phyloP scores from a whole-genome alignment of 768 basidiomycete species.

The Filobasidium wieringae region DNA sequence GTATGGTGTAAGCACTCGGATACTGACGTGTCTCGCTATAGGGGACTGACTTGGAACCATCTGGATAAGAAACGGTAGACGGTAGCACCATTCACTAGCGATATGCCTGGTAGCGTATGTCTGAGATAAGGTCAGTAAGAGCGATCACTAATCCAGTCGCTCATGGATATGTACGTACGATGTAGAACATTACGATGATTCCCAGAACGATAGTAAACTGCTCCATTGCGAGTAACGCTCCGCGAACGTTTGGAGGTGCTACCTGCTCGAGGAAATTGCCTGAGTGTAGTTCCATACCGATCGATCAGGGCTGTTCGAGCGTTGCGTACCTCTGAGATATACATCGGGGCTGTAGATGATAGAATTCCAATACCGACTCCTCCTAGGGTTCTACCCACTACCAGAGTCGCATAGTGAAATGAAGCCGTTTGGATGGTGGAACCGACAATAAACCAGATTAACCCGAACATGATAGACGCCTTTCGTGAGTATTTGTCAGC shows the following conservation, averaged over 20 bases:
- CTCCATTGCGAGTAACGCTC: slow-evolving; percentile 7
- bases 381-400: slow-evolving; percentile 9
- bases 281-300: too few species aligned
- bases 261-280: not conserved
- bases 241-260: slow-evolving; percentile 12
- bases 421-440: slow-evolving; percentile 6
- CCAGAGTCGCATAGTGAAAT: not conserved
- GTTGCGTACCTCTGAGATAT: slow-evolving; percentile 11
- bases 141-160: not conserved
- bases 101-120: slow-evolving; percentile 5
- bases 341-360: slow-evolving; percentile 9
- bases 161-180: slow-evolving; percentile 3
- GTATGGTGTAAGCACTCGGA: too few species aligned
- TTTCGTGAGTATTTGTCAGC: slow-evolving; percentile 11
- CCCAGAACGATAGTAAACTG: slow-evolving; percentile 10
- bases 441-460: slow-evolving; percentile 12
- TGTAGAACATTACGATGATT: slow-evolving; percentile 9
- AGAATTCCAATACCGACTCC: slow-evolving; percentile 13
- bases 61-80: slow-evolving; percentile 7
- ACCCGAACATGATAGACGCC: not conserved
- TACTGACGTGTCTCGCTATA: too few species aligned
- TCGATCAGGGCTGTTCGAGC: too few species aligned
- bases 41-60: too few species aligned
- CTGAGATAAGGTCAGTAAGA: not conserved
- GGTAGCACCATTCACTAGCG: slow-evolving; percentile 9